A percentile compares a stretch with the other conserved stretches of the same genome.
Conservation (phyloP, 208 protist genomes). For the Crithidia bombi region DNA sequence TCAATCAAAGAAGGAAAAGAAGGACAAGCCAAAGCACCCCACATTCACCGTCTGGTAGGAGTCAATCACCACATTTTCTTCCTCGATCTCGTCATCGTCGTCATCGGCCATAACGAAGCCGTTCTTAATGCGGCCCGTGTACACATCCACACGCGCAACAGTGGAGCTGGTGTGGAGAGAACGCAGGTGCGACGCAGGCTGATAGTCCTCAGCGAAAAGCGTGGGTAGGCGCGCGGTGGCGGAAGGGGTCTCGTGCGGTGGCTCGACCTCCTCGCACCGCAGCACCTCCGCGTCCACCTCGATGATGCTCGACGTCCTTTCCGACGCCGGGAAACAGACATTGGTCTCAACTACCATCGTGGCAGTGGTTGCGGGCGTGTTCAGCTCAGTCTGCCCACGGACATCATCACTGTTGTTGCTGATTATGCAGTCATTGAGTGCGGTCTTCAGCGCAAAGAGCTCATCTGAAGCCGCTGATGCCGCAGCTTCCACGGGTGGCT, state of each 20-base stretch:
- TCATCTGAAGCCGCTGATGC: background rate
- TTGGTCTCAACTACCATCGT: background rate
- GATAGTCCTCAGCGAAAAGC: background rate
- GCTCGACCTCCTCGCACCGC: background rate
- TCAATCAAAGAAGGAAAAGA: constrained; percentile 54
- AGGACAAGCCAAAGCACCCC: constrained; percentile 70
- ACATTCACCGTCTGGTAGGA: constrained; percentile 49
- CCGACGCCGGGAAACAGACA: background rate
- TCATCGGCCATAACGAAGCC: background rate
- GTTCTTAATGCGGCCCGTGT: background rate
- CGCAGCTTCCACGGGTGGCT: too few relatives aligned
- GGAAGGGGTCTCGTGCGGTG: background rate
- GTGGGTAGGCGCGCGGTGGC: background rate
- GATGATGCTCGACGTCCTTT: background rate
- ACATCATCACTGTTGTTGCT: background rate
- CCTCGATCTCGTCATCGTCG: constrained; percentile 13
- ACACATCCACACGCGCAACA: background rate
- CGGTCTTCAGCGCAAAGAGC: background rate
- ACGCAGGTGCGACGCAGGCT: background rate
- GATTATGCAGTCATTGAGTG: background rate
- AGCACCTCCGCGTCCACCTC: background rate
- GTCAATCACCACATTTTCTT: constrained; percentile 4
- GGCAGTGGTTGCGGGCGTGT: background rate
- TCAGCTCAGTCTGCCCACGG: background rate
- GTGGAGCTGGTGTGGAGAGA: background rate